phyloP scores from a whole-genome alignment of 192 early-diverging fungal species.

The Chytriomyces sp. region DNA sequence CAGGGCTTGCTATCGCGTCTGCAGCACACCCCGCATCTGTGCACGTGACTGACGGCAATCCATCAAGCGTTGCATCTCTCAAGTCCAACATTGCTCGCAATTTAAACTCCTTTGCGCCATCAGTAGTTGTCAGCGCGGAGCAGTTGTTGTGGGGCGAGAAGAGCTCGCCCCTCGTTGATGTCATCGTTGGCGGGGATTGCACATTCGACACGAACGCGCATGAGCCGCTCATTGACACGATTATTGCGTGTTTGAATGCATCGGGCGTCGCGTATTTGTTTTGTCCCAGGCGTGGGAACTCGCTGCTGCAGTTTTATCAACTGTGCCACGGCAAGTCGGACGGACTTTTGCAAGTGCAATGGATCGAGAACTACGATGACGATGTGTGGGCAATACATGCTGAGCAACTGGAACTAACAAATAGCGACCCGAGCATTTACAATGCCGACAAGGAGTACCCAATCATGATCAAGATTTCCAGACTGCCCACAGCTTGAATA shows the following conservation, averaged over 20 bases:
- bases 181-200: constrained; percentile 23
- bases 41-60: constrained; percentile 24
- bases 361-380: background rate
- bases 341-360: background rate
- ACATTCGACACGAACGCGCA: background rate
- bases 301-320: background rate
- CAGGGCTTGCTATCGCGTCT: background rate
- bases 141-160: constrained; percentile 17
- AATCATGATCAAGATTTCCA: background rate
- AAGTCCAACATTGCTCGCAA: constrained; percentile 5
- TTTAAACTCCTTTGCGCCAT: background rate
- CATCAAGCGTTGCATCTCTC: background rate
- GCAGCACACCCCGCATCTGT: background rate
- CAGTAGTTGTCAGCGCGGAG: background rate
- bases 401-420: background rate
- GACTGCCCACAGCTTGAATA: too few species aligned
- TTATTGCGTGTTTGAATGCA: background rate
- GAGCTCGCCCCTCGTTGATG: background rate
- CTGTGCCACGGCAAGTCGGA: background rate
- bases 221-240: background rate
- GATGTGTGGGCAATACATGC: constrained; percentile 4
- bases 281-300: constrained; percentile 1
- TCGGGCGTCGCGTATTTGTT: constrained; percentile 17
- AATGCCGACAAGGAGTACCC: constrained; percentile 27
- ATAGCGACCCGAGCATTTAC: background rate